Evolutionary conservation across 2,329 filamentous ascomycete species (phyloP).

Genomic region (Colletotrichum aenigma): DNA sequence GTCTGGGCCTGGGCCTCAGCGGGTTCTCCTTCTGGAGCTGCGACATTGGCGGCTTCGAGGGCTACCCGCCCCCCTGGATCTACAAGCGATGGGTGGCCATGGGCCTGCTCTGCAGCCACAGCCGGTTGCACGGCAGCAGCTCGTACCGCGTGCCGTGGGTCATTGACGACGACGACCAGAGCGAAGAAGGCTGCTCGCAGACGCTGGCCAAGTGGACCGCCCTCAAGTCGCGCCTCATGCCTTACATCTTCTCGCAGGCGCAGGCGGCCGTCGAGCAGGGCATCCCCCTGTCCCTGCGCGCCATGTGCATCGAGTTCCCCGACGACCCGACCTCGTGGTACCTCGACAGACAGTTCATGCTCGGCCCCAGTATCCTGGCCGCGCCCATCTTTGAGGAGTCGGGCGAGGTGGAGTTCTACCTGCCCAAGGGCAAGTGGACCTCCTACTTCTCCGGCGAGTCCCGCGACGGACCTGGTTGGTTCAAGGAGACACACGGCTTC

Average conservation of each 20-base stretch:
- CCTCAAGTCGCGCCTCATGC: constrained; percentile 58
- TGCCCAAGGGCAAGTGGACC: constrained; percentile 54
- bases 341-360: constrained; percentile 75
- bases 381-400: constrained; percentile 68
- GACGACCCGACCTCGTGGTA: constrained; percentile 71
- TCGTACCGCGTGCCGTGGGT: constrained; percentile 79
- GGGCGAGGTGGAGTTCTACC: constrained; percentile 70
- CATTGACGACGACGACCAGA: constrained; percentile 66
- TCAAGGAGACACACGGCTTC: constrained; percentile 63
- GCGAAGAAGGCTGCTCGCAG: constrained; percentile 57
- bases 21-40: constrained; percentile 73
- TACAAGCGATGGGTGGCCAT: constrained; percentile 84
- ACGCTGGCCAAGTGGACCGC: constrained; percentile 51
- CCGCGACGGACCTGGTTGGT: constrained; percentile 59
- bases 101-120: constrained; percentile 73
- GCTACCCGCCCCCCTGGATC: constrained; percentile 67
- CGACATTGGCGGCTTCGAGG: constrained; percentile 76
- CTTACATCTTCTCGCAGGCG: constrained; percentile 53
- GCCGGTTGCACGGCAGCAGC: constrained; percentile 70
- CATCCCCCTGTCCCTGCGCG: constrained; percentile 65
- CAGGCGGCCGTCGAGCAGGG: constrained; percentile 49
- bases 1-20: constrained; percentile 65
- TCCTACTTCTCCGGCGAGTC: constrained; percentile 53
- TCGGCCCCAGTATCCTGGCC: constrained; percentile 68
- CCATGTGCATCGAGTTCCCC: constrained; percentile 73